Conservation (phyloP, 805 yeast genomes). For the Yarrowia sp. region DNA sequence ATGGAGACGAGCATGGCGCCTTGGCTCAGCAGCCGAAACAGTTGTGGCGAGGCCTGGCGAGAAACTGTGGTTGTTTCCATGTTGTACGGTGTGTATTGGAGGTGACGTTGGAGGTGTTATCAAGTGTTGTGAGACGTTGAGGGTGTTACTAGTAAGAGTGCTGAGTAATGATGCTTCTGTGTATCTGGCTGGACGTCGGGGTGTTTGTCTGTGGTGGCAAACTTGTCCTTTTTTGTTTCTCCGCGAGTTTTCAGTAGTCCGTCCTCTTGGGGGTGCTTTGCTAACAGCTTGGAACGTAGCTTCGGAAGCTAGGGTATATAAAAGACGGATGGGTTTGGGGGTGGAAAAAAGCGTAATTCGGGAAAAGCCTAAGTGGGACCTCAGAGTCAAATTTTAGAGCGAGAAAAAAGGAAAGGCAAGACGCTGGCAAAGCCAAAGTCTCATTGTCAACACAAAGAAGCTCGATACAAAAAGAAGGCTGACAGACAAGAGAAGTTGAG, state of each 20-base stretch:
- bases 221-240: slow-evolving; percentile 1
- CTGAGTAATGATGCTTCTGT: too few species aligned
- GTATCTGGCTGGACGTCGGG: slow-evolving; percentile 5
- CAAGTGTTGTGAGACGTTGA: too few species aligned
- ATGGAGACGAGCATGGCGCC: slow-evolving; percentile 30
- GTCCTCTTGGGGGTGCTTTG: neutral
- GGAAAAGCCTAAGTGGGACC: slow-evolving; percentile 21
- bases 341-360: slow-evolving; percentile 28
- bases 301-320: slow-evolving; percentile 36
- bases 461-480: slow-evolving; percentile 14
- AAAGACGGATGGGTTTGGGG: slow-evolving; percentile 32
- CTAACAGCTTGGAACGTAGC: neutral
- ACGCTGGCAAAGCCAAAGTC: slow-evolving; percentile 8
- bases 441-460: slow-evolving; percentile 37
- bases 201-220: slow-evolving; percentile 4
- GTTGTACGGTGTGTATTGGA: neutral
- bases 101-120: neutral
- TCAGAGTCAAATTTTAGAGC: slow-evolving; percentile 1
- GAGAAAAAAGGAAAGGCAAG: slow-evolving; percentile 1
- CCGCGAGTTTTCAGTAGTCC: neutral
- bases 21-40: slow-evolving; percentile 26
- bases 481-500: slow-evolving; percentile 2
- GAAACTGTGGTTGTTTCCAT: slow-evolving; percentile 30
- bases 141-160: too few species aligned
- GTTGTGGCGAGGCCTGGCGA: slow-evolving; percentile 25